Conservation (phyloP, 1,139 yeast genomes). For the Sugiyamaella sp. region DNA sequence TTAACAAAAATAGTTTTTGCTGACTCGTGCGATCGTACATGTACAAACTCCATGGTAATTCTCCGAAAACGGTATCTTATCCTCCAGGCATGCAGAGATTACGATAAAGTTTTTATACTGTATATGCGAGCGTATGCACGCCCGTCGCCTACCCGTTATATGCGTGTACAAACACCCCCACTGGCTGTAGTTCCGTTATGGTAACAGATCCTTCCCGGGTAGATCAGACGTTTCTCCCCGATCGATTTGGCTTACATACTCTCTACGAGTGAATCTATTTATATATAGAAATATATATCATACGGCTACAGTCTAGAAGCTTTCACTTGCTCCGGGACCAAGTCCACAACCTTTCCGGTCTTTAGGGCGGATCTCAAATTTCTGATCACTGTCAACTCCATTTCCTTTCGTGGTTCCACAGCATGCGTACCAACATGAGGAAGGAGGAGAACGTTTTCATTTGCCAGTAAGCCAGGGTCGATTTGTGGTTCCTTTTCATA, state of each 20-base stretch:
- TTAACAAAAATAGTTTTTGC: neutral
- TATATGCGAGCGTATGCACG: no score
- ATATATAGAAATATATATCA: neutral
- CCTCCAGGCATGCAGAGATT: slow-evolving; percentile 5
- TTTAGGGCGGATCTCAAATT: slow-evolving; percentile 49
- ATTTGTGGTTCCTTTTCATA: slow-evolving; percentile 76
- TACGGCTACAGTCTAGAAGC: slow-evolving; percentile 6
- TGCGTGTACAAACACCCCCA: no score
- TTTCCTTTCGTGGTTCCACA: slow-evolving; percentile 55
- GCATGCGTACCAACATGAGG: slow-evolving; percentile 74
- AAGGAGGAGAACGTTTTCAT: slow-evolving; percentile 55
- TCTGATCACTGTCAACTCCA: slow-evolving; percentile 59
- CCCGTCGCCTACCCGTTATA: no score
- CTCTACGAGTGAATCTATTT: no score
- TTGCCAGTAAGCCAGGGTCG: slow-evolving; percentile 41
- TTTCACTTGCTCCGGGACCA: slow-evolving; percentile 44
- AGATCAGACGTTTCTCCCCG: no score
- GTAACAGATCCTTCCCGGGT: no score
- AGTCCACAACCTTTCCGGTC: slow-evolving; percentile 61
- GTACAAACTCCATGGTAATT: neutral
- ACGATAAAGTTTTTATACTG: neutral
- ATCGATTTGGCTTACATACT: no score
- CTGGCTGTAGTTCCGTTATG: no score
- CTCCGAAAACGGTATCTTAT: slow-evolving; percentile 9
- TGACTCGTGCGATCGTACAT: slow-evolving; percentile 1